phyloP scores from a whole-genome alignment of 1,284 basidiomycete genomes.

The Apiotrichum domesticum region DNA sequence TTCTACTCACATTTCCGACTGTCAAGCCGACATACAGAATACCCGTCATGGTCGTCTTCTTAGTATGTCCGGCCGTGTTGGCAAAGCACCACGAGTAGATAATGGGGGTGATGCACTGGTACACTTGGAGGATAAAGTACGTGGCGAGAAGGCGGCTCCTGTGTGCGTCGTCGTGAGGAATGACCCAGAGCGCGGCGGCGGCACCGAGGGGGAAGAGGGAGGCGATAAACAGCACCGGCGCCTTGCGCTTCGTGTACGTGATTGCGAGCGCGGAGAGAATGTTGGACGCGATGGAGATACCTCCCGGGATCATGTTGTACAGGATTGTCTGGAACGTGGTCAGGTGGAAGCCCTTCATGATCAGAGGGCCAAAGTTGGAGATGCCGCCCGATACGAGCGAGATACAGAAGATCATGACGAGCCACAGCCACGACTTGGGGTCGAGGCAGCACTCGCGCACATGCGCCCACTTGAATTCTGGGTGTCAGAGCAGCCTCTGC shows the following conservation, averaged over 20 bases:
- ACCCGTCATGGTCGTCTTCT: conserved; percentile 38
- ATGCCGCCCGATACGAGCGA: conserved; percentile 21
- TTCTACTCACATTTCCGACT: conserved; percentile 11
- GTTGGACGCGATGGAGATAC: conserved; percentile 50
- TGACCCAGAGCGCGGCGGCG: conserved; percentile 32
- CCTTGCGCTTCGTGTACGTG: conserved; percentile 52
- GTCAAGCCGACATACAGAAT: conserved; percentile 28
- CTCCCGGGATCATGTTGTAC: conserved; percentile 50
- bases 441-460: conserved; percentile 42
- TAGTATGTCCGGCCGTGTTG: conserved; percentile 41
- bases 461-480: conserved; percentile 43
- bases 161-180: conserved; percentile 15
- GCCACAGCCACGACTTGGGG: conserved; percentile 30
- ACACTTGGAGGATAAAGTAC: conserved; percentile 30
- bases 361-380: conserved; percentile 41
- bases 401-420: conserved; percentile 33
- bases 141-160: no score
- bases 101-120: conserved; percentile 38
- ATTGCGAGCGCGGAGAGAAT: conserved; percentile 49
- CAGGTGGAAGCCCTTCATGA: conserved; percentile 40
- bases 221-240: conserved; percentile 50
- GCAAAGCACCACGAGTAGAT: conserved; percentile 9
- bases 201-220: conserved; percentile 37
- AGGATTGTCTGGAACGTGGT: conserved; percentile 44
- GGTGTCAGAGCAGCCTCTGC: no score